Base-by-base conservation (phyloP, 768 basidiomycete species). In the Lactarius pseudohatsudake region DNA sequence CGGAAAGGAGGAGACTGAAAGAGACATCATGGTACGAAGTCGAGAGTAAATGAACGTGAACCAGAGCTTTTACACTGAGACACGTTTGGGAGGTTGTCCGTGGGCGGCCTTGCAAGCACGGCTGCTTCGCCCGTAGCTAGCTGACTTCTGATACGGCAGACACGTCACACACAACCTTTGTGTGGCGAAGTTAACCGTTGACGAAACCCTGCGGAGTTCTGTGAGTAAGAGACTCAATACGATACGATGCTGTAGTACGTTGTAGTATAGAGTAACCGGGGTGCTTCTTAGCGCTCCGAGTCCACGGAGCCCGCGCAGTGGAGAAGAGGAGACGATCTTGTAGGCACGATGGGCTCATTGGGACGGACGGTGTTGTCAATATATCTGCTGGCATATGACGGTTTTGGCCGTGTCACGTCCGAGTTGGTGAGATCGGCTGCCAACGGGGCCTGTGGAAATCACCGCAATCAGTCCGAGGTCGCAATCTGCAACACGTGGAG, bases 1-100 rank as follows among this genome's bases (percentile, higher is more conserved):
- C 1, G 70, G 70, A 59, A 71, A 71, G 3, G 70, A 71, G 22
- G 68, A 69, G 65, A 69, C 68, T 20, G 68, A 62, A 57, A 70
- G 70, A 18, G 68, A 41, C 70, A 69, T 71, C 22, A 30, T 7
- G 9, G 47, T 54, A 20, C 26, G 53, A 32, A 20, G 26, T 62
- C 18, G 60, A 30, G 8, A 34, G 36, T 11, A 11, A 43, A 16
- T 38, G 3, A 34, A 41, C 53, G 36, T 41, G 47, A 22, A 50
- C 47, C 11, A 41, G 1, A 30, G 34, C 28, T 41, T 15, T 22
- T 45, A n/a, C 20, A n/a, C 43, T 20, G 43, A 20, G 20, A 45
- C 43, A n/a, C 43, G 43, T 45, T 45, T 45, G 43, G n/a, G 20
- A 9, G 20, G 20, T 45, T 50, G 11, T 22, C 10, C 20, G 45